Conservation (phyloP, 306 rosid genomes). For the Lathyrus aphaca region DNA sequence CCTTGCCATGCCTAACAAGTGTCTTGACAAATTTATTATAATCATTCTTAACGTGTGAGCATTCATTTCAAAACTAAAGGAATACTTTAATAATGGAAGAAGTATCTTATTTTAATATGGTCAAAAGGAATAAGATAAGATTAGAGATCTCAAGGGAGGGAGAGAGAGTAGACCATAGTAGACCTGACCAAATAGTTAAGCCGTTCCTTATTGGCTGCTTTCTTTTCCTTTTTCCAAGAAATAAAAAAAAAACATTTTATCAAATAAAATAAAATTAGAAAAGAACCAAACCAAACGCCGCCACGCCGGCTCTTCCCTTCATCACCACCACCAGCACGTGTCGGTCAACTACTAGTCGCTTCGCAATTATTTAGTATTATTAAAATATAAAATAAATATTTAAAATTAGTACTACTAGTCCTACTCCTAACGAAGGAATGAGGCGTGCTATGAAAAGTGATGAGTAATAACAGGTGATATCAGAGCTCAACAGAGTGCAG, state of each 20-base stretch:
- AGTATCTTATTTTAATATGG: not conserved
- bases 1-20: too few species aligned
- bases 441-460: constrained; percentile 5
- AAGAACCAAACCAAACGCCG: too few species aligned
- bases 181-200: not conserved
- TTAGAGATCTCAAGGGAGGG: not conserved
- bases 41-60: too few species aligned
- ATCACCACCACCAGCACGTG: not conserved
- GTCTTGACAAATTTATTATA: too few species aligned
- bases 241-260: too few species aligned
- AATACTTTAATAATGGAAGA: too few species aligned
- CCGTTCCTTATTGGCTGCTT: not conserved
- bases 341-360: too few species aligned
- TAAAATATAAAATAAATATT: not conserved
- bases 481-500: constrained; percentile 20
- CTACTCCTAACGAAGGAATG: not conserved
- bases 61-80: too few species aligned
- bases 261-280: too few species aligned
- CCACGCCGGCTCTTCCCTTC: too few species aligned
- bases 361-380: too few species aligned
- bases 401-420: too few species aligned
- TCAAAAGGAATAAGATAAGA: not conserved
- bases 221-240: not conserved
- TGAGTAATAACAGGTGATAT: not conserved
- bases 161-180: not conserved